A percentile compares a stretch with the other conserved stretches of the same genome.
phyloP scores from a whole-genome alignment of 2,329 filamentous ascomycete species.

The Aspergillus eucalypticola region DNA sequence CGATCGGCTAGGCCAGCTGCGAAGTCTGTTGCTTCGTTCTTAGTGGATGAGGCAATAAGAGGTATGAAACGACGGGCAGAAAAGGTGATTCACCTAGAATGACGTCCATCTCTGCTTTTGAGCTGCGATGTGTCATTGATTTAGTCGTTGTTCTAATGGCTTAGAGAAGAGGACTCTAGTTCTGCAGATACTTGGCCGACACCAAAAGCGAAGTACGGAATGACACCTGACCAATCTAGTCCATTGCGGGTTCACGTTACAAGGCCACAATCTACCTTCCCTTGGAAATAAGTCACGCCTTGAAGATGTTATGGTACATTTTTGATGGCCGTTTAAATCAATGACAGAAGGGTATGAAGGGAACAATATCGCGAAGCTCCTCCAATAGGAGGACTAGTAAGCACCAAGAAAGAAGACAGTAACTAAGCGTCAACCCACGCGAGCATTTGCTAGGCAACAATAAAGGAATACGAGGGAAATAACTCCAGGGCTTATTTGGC shows the following conservation, averaged over 20 bases:
- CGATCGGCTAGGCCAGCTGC: constrained; percentile 20
- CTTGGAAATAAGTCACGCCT: neutral
- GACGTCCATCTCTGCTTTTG: constrained; percentile 7
- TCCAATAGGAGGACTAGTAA: neutral
- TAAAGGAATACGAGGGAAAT: neutral
- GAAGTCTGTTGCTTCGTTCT: constrained; percentile 24
- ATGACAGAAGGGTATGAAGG: neutral
- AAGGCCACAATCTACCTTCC: neutral
- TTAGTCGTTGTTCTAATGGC: neutral
- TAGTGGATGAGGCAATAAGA: neutral
- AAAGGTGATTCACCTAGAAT: constrained; percentile 14
- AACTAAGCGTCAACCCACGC: neutral
- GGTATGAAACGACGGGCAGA: neutral
- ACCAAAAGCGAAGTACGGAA: neutral
- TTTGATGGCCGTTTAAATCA: neutral
- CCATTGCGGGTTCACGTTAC: neutral
- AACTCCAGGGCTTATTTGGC: constrained; percentile 34
- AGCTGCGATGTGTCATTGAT: neutral
- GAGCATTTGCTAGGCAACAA: neutral
- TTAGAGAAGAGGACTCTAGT: neutral
- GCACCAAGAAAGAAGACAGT: neutral
- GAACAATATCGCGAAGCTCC: neutral
- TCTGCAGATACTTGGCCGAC: neutral
- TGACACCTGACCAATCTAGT: constrained; percentile 19
- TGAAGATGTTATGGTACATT: constrained; percentile 6